Evolutionary conservation across 2,329 filamentous ascomycete genomes (phyloP), one percentile per base, ranked within the genome.

Genomic region (Trichoderma sp.): DNA sequence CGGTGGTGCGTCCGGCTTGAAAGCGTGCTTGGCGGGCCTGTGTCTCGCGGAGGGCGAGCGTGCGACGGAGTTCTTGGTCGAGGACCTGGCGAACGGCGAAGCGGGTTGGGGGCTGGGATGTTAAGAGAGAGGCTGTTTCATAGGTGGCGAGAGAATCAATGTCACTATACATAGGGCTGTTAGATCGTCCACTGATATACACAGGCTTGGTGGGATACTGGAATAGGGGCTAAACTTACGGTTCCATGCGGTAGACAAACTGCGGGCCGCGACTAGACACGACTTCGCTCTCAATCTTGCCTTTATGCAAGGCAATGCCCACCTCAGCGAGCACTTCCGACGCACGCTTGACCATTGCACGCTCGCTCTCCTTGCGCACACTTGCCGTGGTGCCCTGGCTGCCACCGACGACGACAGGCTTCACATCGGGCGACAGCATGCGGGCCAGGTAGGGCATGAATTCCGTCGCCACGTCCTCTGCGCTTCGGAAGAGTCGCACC

Each of bases 221-320:
- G n/a, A 65, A 55, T 17, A 43, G 7, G 50, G 8, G 53, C 20
- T 15, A 50, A 23, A 90, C 92, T 86, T 84, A 95, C 87, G 96
- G 96, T 78, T 98, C 95, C 93, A 99, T 95, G 68, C 96, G 90
- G 81, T 97, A 98, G 9, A 97, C 91, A 87, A 91, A 98, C 75
- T 90, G 86, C 20, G 86, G 83, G n/a, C 88, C 90, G 39, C 89
- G 87, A 70, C 85, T 85, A 23, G 83, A 84, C 6, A 85, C 80
- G 8, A 87, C 87, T 43, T 93, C 91, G 13, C 86, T 86, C 77
- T 97, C 94, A 57, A 98, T 88, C 76, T 91, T 90, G 13, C 92
- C 92, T 77, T 91, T 92, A 75, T 97, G 92, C 79, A 98, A 92
- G 2, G 88, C 87, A 17, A 98, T 89, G 17, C 94, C 93, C 15